Evolutionary conservation across 306 rosid species (phyloP).

Genomic region (Quercus robur): DNA sequence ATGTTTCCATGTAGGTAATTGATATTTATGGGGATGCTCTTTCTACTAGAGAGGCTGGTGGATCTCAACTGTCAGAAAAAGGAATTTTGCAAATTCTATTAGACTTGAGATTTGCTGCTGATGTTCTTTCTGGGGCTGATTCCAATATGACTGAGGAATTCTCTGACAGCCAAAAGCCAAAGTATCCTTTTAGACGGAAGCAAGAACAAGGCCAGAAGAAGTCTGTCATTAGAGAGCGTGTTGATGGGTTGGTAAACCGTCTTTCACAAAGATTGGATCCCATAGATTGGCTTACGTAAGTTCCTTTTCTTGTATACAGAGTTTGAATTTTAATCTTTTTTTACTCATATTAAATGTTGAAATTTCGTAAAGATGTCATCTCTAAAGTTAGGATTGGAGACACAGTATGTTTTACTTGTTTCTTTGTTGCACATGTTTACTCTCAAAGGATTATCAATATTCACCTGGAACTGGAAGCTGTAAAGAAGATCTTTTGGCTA

Average conservation of each 20-base stretch:
- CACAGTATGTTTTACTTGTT: background rate
- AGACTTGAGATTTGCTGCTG: slow-evolving; percentile 86
- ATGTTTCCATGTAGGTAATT: slow-evolving; percentile 52
- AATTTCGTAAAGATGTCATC: background rate
- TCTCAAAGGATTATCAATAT: background rate
- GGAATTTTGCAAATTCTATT: slow-evolving; percentile 84
- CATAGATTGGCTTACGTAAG: slow-evolving; percentile 99
- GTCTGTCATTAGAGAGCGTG: slow-evolving; percentile 63
- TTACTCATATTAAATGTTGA: background rate
- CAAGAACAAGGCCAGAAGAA: slow-evolving; percentile 55
- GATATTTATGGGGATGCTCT: slow-evolving; percentile 68
- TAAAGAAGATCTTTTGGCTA: background rate
- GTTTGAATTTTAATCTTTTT: background rate
- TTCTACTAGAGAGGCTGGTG: slow-evolving; percentile 56
- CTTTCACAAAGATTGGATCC: slow-evolving; percentile 93
- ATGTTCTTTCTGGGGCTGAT: slow-evolving; percentile 88
- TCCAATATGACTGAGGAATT: slow-evolving; percentile 48
- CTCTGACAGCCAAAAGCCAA: slow-evolving; percentile 40
- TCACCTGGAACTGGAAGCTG: background rate
- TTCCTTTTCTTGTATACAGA: background rate
- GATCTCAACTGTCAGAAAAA: slow-evolving; percentile 76
- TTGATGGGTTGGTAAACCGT: slow-evolving; percentile 52
- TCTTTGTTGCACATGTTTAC: background rate
- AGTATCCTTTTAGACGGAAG: slow-evolving; percentile 59
- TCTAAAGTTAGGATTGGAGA: background rate